Conservation (phyloP, 805 yeast species). For the Starmerella cellae region DNA sequence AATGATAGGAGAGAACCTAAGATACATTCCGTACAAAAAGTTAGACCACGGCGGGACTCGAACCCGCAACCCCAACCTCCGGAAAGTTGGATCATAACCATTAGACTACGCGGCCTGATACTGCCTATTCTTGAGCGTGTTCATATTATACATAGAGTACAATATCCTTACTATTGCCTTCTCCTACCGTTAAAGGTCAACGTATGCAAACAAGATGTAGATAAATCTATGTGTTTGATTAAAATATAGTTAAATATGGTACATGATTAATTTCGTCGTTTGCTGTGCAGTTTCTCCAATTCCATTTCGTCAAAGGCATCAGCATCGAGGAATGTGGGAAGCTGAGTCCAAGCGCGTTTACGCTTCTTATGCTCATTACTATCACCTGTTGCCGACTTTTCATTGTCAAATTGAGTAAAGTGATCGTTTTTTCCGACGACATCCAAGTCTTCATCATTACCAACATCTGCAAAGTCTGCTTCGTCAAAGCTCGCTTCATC, state of each 20-base stretch:
- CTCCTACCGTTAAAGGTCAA: too few species aligned
- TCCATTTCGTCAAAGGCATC: slow-evolving; percentile 21
- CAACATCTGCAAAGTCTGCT: slow-evolving; percentile 38
- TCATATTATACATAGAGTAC: too few species aligned
- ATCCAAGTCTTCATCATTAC: slow-evolving; percentile 1
- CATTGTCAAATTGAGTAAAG: slow-evolving; percentile 10
- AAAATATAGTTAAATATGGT: neutral
- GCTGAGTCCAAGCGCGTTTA: slow-evolving; percentile 20
- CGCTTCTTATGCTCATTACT: slow-evolving; percentile 14
- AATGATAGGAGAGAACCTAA: too few species aligned
- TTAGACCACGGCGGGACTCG: slow-evolving; percentile 25
- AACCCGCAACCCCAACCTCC: slow-evolving; percentile 26
- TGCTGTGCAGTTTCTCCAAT: neutral
- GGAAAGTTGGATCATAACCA: slow-evolving; percentile 6
- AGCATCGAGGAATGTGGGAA: slow-evolving; percentile 23
- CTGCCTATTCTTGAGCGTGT: too few species aligned
- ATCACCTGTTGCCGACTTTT: neutral
- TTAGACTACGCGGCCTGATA: slow-evolving; percentile 18
- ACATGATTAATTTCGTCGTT: neutral
- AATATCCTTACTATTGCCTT: too few species aligned
- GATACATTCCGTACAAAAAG: too few species aligned
- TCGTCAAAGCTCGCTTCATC: slow-evolving; percentile 53
- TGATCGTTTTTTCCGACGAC: slow-evolving; percentile 4
- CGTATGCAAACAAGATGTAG: neutral
- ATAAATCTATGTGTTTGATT: too few species aligned